Conservation (phyloP, 257 asterid genomes). For the Verbena officinalis region DNA sequence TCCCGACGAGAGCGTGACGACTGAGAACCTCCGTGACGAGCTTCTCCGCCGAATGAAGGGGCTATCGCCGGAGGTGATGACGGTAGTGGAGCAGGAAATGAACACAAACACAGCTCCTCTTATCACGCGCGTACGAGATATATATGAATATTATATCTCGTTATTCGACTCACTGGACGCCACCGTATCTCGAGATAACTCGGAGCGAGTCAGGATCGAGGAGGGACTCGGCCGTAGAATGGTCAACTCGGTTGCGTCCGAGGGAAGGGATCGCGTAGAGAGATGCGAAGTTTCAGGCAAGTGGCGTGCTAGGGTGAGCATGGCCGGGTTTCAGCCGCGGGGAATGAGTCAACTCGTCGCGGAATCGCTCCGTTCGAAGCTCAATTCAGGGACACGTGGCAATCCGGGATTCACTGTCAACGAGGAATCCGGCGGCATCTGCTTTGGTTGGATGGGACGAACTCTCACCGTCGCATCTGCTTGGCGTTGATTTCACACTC, state of each 20-base stretch:
- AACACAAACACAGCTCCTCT: constrained; percentile 74
- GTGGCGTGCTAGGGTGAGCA: constrained; percentile 86
- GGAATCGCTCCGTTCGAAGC: constrained; percentile 59
- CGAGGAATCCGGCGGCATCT: constrained; percentile 70
- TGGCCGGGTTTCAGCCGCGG: constrained; percentile 73
- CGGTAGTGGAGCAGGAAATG: constrained; percentile 83
- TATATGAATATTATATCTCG: constrained; percentile 60
- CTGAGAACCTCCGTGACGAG: constrained; percentile 73
- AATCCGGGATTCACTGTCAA: constrained; percentile 73
- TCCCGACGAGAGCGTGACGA: constrained; percentile 92
- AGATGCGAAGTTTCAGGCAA: constrained; percentile 87
- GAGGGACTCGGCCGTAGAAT: constrained; percentile 75
- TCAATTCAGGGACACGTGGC: constrained; percentile 79
- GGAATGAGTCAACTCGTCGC: constrained; percentile 55
- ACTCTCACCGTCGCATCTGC: constrained; percentile 83
- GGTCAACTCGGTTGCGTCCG: constrained; percentile 88
- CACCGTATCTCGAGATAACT: constrained; percentile 42
- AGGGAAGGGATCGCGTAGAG: constrained; percentile 85
- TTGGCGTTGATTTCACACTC: constrained; percentile 59
- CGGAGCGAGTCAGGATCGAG: constrained; percentile 66
- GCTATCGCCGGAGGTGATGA: constrained; percentile 64
- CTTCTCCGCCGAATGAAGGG: constrained; percentile 77
- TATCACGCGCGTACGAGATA: constrained; percentile 67
- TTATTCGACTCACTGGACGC: constrained; percentile 75
- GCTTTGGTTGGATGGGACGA: constrained; percentile 93